Conservation (phyloP, 306 rosid genomes). For the Castanospermum australe region DNA sequence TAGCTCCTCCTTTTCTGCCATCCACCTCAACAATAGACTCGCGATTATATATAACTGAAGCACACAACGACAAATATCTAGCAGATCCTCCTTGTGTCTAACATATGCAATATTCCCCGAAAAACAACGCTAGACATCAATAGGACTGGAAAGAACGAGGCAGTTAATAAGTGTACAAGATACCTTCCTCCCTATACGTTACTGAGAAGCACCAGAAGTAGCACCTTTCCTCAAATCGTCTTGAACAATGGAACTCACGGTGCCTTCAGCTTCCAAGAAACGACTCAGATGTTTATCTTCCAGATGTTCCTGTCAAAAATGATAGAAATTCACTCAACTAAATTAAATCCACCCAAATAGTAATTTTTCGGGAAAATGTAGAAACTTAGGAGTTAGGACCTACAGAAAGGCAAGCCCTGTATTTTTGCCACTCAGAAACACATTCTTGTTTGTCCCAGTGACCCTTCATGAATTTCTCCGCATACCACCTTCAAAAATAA, state of each 20-base stretch:
- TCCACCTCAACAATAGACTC: neutral
- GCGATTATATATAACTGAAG: neutral
- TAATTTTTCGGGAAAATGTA: too few species aligned
- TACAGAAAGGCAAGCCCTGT: constrained; percentile 85
- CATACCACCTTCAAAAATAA: constrained; percentile 57
- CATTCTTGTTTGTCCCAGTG: constrained; percentile 75
- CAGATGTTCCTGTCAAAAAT: constrained; percentile 60
- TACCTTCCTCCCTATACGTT: constrained; percentile 9
- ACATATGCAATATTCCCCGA: neutral
- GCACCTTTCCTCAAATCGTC: constrained; percentile 11
- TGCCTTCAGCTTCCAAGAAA: constrained; percentile 65
- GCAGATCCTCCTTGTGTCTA: neutral
- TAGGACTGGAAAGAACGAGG: neutral
- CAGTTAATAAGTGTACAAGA: neutral
- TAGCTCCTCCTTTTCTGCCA: neutral
- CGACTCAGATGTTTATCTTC: constrained; percentile 68
- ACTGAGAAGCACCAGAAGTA: constrained; percentile 29
- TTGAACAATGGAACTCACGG: constrained; percentile 21
- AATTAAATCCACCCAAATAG: too few species aligned
- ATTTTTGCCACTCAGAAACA: constrained; percentile 73
- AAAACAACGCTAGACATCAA: neutral
- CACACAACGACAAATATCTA: neutral
- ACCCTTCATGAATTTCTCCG: constrained; percentile 76
- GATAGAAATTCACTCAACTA: too few species aligned
- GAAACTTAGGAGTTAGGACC: neutral